Conservation (phyloP, 1,284 basidiomycete species). For the Macrocybe sp. region DNA sequence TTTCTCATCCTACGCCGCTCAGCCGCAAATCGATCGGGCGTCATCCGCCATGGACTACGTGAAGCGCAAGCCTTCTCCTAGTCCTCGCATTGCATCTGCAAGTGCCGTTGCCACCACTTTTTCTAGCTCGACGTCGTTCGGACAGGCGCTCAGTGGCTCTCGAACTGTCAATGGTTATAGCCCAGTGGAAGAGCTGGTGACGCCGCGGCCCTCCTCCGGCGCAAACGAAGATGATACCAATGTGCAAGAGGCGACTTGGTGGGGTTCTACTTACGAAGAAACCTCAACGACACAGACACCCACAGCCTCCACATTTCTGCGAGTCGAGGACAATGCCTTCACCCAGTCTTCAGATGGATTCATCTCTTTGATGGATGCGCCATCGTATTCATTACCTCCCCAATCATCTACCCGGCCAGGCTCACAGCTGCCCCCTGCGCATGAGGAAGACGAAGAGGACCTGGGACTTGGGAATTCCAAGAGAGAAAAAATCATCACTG, state of each 20-base stretch:
- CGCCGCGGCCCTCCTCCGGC: conserved; percentile 30
- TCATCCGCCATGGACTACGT: conserved; percentile 74
- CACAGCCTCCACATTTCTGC: conserved; percentile 59
- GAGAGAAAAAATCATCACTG: conserved; percentile 13
- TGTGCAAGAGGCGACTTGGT: conserved; percentile 50
- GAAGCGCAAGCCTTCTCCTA: conserved; percentile 46
- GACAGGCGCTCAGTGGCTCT: conserved; percentile 28
- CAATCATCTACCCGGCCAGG: conserved; percentile 18
- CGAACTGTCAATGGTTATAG: conserved; percentile 26
- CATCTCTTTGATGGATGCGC: conserved; percentile 81
- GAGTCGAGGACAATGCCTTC: conserved; percentile 33
- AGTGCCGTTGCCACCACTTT: conserved; percentile 45
- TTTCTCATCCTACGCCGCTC: conserved; percentile 33
- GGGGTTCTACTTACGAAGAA: conserved; percentile 53
- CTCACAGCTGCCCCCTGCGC: conserved; percentile 18
- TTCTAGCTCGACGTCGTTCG: conserved; percentile 37
- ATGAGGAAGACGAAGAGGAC: conserved; percentile 78
- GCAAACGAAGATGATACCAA: conserved; percentile 30
- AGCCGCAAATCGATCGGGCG: conserved; percentile 58
- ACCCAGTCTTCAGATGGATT: conserved; percentile 58
- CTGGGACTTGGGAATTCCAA: conserved; percentile 85
- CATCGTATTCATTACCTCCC: conserved; percentile 40
- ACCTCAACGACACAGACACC: conserved; percentile 51
- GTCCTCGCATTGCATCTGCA: conserved; percentile 48
- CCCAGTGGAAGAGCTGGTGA: conserved; percentile 27